Conservation (phyloP, 768 basidiomycete genomes). For the Boletus patriciae region DNA sequence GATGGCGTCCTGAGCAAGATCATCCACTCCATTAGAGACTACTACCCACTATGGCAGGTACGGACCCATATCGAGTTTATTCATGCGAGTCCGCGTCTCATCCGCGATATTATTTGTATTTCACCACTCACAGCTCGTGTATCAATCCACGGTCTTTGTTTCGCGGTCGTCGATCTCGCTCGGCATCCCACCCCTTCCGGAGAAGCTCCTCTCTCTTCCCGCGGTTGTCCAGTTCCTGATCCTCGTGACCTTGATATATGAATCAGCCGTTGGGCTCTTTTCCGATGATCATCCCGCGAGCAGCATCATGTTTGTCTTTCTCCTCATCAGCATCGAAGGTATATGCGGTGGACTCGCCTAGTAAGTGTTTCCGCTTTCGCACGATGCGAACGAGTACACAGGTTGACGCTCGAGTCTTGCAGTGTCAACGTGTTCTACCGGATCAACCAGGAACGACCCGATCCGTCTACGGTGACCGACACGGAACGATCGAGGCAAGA, state of each 20-base stretch:
- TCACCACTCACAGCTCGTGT: slow-evolving; percentile 56
- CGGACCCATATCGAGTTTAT: slow-evolving; percentile 15
- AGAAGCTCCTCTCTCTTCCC: slow-evolving; percentile 67
- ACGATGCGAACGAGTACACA: not conserved
- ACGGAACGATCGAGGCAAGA: slow-evolving; percentile 68
- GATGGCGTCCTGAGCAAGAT: slow-evolving; percentile 69
- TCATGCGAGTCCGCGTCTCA: slow-evolving; percentile 2
- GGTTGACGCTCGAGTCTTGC: not conserved
- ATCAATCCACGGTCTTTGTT: slow-evolving; percentile 89
- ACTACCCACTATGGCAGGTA: slow-evolving; percentile 95
- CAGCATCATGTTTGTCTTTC: slow-evolving; percentile 65
- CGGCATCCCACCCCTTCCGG: slow-evolving; percentile 77
- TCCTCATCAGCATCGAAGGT: slow-evolving; percentile 84
- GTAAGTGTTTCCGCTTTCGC: slow-evolving; percentile 42
- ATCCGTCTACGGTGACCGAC: slow-evolving; percentile 46
- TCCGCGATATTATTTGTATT: not conserved
- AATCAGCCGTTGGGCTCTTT: slow-evolving; percentile 71
- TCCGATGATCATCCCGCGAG: slow-evolving; percentile 40
- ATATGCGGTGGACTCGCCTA: slow-evolving; percentile 92
- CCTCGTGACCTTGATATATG: slow-evolving; percentile 58
- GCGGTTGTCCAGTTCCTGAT: slow-evolving; percentile 69
- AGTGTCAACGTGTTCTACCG: slow-evolving; percentile 88
- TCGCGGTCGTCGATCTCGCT: slow-evolving; percentile 90
- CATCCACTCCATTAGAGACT: slow-evolving; percentile 84
- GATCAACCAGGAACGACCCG: slow-evolving; percentile 70